Base-by-base conservation (phyloP, 192 early-diverging fungal species). In the Geosiphon pyriformis region DNA sequence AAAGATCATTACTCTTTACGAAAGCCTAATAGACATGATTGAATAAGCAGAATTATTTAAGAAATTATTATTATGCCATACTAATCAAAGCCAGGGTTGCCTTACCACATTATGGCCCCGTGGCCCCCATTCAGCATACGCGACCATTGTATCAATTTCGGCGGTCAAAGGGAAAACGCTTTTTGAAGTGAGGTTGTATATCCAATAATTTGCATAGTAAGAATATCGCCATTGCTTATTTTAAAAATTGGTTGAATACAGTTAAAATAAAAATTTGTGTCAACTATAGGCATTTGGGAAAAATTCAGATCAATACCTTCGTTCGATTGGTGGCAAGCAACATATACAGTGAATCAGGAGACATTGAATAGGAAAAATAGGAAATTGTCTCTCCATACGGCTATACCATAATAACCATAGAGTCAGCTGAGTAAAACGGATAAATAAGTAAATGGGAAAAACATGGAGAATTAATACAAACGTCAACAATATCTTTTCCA, bases 1-100 rank as follows among this genome's bases (percentile, higher is more conserved):
- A 92, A 7, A 98, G 33, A 67, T 98, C 85, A 73, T 97, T 96
- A 72, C 92, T 85, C 54, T 87, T 82, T 23, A 96, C 88, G 82
- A 91, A 96, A 34, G 90, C 82, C 74, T 76, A 60, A n/a, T 49
- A 2, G 15, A 37, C n/a, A n/a, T n/a, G n/a, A n/a, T n/a, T n/a
- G n/a, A n/a, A n/a, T n/a, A n/a, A n/a, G n/a, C n/a, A n/a, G n/a
- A n/a, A n/a, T n/a, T n/a, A n/a, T n/a, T n/a, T n/a, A n/a, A n/a
- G n/a, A n/a, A n/a, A n/a, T n/a, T n/a, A n/a, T n/a, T n/a, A n/a
- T n/a, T n/a, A n/a, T n/a, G n/a, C n/a, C n/a, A n/a, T n/a, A n/a
- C n/a, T n/a, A n/a, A n/a, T n/a, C n/a, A n/a, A n/a, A n/a, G n/a
- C n/a, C n/a, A n/a, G n/a, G n/a, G n/a, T n/a, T n/a, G n/a, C n/a